Evolutionary conservation across 2,329 filamentous ascomycete species (phyloP), one percentile per base, ranked within the genome.

Genomic region (Nigrospora sphaerica): DNA sequence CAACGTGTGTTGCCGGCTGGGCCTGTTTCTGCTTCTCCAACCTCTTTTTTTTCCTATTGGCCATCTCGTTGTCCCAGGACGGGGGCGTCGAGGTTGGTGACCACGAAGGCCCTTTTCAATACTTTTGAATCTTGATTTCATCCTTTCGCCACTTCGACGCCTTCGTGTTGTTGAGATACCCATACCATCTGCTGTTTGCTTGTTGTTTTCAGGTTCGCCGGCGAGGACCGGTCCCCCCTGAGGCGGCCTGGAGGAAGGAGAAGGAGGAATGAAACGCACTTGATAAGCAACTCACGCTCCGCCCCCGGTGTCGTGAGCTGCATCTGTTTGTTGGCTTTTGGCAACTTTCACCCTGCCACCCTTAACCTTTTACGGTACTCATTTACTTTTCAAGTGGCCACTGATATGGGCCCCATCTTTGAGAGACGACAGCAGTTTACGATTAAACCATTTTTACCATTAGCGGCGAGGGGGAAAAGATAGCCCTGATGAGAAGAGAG

Each of bases 101-200:
- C 40, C 36, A 51, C 53, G 53, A 46, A 55, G 52, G 53, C 50
- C n/a, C 36, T 48, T 53, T 51, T 46, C 44, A 17, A 39, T 18
- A 48, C 49, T 46, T 28, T 17, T 32, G 23, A 39, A 33, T 32
- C 40, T 46, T 39, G 28, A 33, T 38, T 43, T 17, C 38, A 39
- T 35, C 18, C 32, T 41, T 41, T 32, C n/a, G 6, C 37, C 38
- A 31, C 16, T 42, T 46, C 33, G 37, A 46, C 44, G 37, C 44
- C 53, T 54, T 53, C 50, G 53, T 52, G 45, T 39, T 51, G 47
- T 55, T 54, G 50, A 54, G 54, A 56, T 56, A 56, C 54, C 53
- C 40, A 42, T 19, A 33, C 34, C 40, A 33, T 17, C 40, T 42
- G 40, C 34, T 42, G 40, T 36, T 36, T 28, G 23, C 16, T 36